Evolutionary conservation across 768 basidiomycete genomes (phyloP).

Genomic region (Phaeotremella fagi): DNA sequence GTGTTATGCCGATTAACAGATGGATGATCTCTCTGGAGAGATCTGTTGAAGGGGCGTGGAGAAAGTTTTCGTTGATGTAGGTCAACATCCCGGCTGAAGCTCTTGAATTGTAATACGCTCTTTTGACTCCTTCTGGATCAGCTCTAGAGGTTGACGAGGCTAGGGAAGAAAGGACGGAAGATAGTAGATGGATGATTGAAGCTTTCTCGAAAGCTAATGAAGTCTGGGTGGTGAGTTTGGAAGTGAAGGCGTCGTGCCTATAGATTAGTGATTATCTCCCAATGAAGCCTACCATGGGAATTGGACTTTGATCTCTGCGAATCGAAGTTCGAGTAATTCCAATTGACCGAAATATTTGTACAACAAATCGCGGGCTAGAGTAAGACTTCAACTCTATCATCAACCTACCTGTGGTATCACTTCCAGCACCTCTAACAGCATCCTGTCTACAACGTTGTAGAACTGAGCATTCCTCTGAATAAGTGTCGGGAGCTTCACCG

Average conservation of each 20-base stretch:
- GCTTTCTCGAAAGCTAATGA: slow-evolving; percentile 98
- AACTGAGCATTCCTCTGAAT: slow-evolving; percentile 72
- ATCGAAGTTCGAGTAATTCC: slow-evolving; percentile 91
- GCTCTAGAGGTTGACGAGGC: slow-evolving; percentile 62
- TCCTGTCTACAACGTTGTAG: slow-evolving; percentile 92
- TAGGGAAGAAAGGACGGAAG: slow-evolving; percentile 85
- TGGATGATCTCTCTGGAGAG: slow-evolving; percentile 90
- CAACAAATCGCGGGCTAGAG: slow-evolving; percentile 75
- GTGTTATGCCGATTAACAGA: slow-evolving; percentile 77
- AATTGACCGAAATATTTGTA: slow-evolving; percentile 99
- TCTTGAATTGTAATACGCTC: slow-evolving; percentile 85
- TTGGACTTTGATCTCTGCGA: slow-evolving; percentile 91
- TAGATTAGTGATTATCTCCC: background rate
- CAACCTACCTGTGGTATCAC: slow-evolving; percentile 75
- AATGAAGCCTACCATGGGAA: slow-evolving; percentile 64
- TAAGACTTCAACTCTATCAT: background rate
- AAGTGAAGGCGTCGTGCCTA: slow-evolving; percentile 88
- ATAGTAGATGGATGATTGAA: slow-evolving; percentile 92
- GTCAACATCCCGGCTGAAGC: slow-evolving; percentile 92
- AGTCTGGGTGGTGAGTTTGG: slow-evolving; percentile 87
- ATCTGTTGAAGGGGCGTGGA: slow-evolving; percentile 95
- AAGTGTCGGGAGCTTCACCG: slow-evolving; percentile 86
- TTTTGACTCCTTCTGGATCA: slow-evolving; percentile 86
- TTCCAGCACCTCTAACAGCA: slow-evolving; percentile 91
- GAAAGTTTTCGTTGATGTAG: slow-evolving; percentile 98